These are phyloP conservation scores for Pseudocercospora pini-densiflorae DNA, from an alignment of 2,329 filamentous ascomycete species.

Conservation along the genomic window DNA sequence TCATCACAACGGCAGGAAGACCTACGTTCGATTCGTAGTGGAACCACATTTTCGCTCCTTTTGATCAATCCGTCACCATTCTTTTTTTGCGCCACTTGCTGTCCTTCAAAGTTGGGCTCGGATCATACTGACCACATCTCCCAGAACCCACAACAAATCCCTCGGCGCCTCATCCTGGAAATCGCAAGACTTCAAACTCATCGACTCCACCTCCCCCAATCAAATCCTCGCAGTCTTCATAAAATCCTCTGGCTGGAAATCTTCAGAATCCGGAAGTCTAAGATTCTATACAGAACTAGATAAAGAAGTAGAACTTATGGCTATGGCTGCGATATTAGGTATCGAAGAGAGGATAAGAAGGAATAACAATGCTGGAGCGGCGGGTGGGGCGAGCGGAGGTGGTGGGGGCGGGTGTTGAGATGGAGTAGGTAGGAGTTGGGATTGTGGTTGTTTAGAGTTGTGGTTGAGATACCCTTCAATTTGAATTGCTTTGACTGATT, in stretches of 20 bases:
- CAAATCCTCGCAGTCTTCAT: constrained; percentile 14
- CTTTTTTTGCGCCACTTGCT: not conserved
- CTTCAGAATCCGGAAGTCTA: constrained; percentile 9
- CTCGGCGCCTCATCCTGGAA: constrained; percentile 9
- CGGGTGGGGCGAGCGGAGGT: not conserved
- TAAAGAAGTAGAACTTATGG: constrained; percentile 18
- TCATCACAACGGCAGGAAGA: not conserved
- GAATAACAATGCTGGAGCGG: constrained; percentile 4
- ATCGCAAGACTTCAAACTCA: constrained; percentile 12
- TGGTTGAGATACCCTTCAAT: too few relatives aligned
- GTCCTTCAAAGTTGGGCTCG: too few relatives aligned
- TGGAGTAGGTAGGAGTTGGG: too few relatives aligned
- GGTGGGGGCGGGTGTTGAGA: not conserved
- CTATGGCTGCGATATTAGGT: constrained; percentile 15
- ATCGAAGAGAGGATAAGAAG: constrained; percentile 19
- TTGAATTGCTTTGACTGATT: too few relatives aligned
- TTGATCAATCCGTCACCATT: too few relatives aligned
- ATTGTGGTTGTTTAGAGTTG: too few relatives aligned
- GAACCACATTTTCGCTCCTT: not conserved
- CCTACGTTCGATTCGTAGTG: not conserved
- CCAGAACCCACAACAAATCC: constrained; percentile 7
- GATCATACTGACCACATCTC: too few relatives aligned
- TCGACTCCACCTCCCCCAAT: not conserved
- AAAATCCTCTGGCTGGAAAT: constrained; percentile 2
- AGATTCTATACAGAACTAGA: constrained; percentile 17